Conservation (phyloP, 257 asterid genomes). For the Solanum sitiens region DNA sequence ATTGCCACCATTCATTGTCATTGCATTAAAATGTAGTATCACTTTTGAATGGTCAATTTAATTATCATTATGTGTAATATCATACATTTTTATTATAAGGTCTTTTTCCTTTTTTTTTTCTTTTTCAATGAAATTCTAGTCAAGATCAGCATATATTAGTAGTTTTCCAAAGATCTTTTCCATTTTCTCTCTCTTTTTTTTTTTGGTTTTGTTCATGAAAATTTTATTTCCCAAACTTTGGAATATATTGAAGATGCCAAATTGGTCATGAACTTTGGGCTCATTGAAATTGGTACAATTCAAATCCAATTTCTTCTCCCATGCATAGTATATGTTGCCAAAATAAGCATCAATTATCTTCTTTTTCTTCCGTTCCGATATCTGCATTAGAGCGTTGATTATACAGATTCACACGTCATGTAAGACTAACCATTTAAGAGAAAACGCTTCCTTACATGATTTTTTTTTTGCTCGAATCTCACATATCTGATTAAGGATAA, state of each 20-base stretch:
- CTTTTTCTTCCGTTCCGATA: background rate
- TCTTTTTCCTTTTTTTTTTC: background rate
- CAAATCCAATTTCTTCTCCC: background rate
- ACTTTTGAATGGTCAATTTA: background rate
- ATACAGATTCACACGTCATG: fast-evolving
- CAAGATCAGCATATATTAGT: background rate
- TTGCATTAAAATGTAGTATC: background rate
- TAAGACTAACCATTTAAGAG: background rate
- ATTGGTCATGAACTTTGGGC: background rate
- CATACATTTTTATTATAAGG: background rate
- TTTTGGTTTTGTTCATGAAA: background rate
- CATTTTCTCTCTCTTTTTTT: no score
- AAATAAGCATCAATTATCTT: background rate
- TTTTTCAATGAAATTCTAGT: background rate
- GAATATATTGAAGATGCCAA: background rate
- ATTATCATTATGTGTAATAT: background rate
- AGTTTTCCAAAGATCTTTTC: background rate
- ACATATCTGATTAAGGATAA: background rate
- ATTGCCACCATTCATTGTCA: background rate
- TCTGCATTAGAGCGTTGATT: background rate
- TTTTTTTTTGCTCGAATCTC: background rate
- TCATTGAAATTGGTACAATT: background rate
- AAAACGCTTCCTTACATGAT: background rate
- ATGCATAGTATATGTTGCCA: background rate
- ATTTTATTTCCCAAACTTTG: background rate